A percentile compares a stretch with the other conserved stretches of the same genome.
These are phyloP conservation scores for Porcisia deanei DNA, from an alignment of 208 protist species.

Conservation along the genomic window DNA sequence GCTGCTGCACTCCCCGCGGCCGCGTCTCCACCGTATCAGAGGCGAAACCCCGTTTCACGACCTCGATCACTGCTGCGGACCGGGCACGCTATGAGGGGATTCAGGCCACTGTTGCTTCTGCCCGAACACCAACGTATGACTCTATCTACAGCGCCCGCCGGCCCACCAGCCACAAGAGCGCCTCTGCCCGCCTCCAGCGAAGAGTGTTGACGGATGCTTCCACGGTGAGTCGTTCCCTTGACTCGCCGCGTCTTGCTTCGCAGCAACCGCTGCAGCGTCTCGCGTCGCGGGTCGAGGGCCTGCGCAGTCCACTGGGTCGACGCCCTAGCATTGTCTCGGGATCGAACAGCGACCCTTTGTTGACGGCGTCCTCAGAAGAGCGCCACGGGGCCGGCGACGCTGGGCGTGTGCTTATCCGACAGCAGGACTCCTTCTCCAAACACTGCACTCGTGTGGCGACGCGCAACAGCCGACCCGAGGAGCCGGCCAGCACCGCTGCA, in stretches of 20 bases:
- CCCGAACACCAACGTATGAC: conserved; percentile 13
- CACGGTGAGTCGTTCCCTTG: neutral
- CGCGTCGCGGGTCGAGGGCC: neutral
- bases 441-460: conserved; percentile 38
- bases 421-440: conserved; percentile 42
- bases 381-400: neutral
- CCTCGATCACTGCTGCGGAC: conserved; percentile 15
- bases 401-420: conserved; percentile 24
- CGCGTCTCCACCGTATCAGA: conserved; percentile 4
- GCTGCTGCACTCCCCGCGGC: conserved; percentile 18
- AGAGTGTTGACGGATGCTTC: neutral
- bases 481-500: neutral
- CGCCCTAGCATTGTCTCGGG: conserved; percentile 16
- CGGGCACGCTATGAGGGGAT: conserved; percentile 20
- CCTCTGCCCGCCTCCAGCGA: neutral
- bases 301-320: conserved; percentile 1
- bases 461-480: neutral
- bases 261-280: conserved; percentile 11
- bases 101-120: neutral
- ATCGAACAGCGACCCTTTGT: conserved; percentile 11
- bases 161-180: conserved; percentile 12
- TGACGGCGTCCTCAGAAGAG: conserved; percentile 13
- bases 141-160: conserved; percentile 26
- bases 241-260: conserved; percentile 1
- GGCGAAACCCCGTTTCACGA: conserved; percentile 21